These are phyloP conservation scores for Xylaria bambusicola DNA, from an alignment of 495 filamentous ascomycete genomes.

Conservation along the genomic window DNA sequence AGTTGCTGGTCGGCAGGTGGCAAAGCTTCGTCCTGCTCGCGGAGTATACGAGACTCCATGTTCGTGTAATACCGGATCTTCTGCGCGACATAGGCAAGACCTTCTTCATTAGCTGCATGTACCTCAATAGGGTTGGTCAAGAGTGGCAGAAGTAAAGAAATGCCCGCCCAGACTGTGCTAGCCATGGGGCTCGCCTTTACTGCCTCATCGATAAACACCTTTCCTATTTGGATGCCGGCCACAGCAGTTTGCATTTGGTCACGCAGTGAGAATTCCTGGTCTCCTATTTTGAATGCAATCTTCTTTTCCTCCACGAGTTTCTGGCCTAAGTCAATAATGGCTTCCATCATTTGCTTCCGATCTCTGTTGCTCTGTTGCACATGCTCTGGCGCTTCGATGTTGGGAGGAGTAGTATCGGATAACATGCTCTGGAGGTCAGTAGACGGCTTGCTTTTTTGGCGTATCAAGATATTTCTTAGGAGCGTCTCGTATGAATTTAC, in stretches of 20 bases:
- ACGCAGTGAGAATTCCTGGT: conserved; percentile 24
- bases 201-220: conserved; percentile 20
- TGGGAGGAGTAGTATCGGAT: background rate
- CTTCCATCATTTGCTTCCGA: conserved; percentile 7
- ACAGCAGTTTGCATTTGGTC: conserved; percentile 20
- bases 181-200: conserved; percentile 22
- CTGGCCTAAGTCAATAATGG: conserved; percentile 15
- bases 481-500: conserved; percentile 24
- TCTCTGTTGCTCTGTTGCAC: background rate
- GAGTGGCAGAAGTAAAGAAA: conserved; percentile 29
- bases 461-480: background rate
- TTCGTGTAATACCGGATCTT: conserved; percentile 28
- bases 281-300: conserved; percentile 15
- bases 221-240: conserved; percentile 6
- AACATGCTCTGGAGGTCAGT: background rate
- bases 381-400: background rate
- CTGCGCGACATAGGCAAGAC: conserved; percentile 27
- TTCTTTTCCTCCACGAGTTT: conserved; percentile 18
- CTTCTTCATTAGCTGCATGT: conserved; percentile 26
- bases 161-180: conserved; percentile 25
- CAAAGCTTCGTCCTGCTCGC: conserved; percentile 1
- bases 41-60: conserved; percentile 25
- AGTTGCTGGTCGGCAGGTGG: conserved; percentile 7
- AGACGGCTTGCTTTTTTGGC: background rate
- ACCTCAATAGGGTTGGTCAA: conserved; percentile 24